These are phyloP conservation scores for Zostera marina DNA, from an alignment of 116 monocot species.

Conservation along the genomic window DNA sequence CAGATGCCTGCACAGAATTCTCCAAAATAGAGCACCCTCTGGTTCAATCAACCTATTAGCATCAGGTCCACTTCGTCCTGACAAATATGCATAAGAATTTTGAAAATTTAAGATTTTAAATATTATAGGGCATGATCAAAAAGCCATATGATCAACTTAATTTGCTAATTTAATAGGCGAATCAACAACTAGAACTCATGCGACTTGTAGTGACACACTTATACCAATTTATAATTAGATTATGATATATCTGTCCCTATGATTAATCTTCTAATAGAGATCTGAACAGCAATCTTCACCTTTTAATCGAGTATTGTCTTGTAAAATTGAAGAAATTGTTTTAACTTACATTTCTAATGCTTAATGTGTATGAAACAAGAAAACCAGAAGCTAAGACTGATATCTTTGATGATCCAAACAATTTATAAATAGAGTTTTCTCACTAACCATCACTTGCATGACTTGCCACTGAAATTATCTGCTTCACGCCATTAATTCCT, in stretches of 20 bases:
- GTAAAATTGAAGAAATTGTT: too few species aligned
- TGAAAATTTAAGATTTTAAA: not conserved
- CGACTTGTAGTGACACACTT: too few species aligned
- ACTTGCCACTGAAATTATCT: slow-evolving; percentile 21
- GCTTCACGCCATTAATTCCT: slow-evolving; percentile 46
- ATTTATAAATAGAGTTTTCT: not conserved
- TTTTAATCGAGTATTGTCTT: too few species aligned
- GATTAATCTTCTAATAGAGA: too few species aligned
- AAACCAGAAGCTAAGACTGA: not conserved
- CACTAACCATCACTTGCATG: slow-evolving; percentile 33
- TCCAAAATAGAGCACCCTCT: slow-evolving; percentile 86
- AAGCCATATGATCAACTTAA: not conserved
- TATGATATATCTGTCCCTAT: too few species aligned
- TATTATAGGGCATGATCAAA: not conserved
- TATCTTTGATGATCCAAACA: not conserved
- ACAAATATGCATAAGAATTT: slow-evolving; percentile 1
- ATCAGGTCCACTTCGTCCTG: slow-evolving; percentile 14
- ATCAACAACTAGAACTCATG: too few species aligned
- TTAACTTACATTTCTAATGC: not conserved
- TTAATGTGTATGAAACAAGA: not conserved
- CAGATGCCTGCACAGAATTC: slow-evolving; percentile 65
- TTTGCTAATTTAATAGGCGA: too few species aligned
- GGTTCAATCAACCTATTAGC: slow-evolving; percentile 49
- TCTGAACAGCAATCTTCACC: too few species aligned
- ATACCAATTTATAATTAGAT: too few species aligned